Percentiles rank a stretch among this genome's conserved stretches.
Conservation (phyloP, 208 protist genomes). For the Trypanosoma avium region DNA sequence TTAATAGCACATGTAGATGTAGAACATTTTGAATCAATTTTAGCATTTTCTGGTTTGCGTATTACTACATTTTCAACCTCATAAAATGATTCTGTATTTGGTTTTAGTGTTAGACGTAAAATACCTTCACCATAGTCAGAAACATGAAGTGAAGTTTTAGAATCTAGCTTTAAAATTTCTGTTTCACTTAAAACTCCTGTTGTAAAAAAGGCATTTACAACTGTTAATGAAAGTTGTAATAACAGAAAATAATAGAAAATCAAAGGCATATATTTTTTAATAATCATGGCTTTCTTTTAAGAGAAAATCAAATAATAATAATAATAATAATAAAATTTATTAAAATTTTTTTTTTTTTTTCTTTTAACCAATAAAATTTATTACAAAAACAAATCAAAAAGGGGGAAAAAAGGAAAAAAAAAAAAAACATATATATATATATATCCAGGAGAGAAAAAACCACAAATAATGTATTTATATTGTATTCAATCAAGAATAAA, state of each 20-base stretch:
- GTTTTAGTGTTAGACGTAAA: constrained; percentile 43
- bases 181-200: not conserved
- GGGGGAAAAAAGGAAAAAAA: not conserved
- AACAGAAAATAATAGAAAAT: not conserved
- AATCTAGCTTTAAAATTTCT: constrained; percentile 24
- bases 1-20: constrained; percentile 9
- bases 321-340: not conserved
- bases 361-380: not conserved
- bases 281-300: not conserved
- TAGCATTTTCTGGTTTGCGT: constrained; percentile 1
- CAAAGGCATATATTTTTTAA: too few species aligned
- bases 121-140: constrained; percentile 36
- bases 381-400: too few species aligned
- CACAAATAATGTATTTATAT: not conserved
- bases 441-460: not conserved
- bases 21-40: constrained; percentile 7
- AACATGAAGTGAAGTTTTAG: constrained; percentile 26
- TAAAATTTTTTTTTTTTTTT: not conserved
- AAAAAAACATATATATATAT: not conserved
- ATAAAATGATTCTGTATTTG: constrained; percentile 33
- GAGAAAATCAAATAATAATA: not conserved
- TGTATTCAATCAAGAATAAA: not conserved
- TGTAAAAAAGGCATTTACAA: not conserved
- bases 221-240: not conserved
- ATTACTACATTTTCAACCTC: constrained; percentile 31